A percentile compares a stretch with the other conserved stretches of the same genome.
Conservation (phyloP, 306 rosid species). For the Morella rubra region DNA sequence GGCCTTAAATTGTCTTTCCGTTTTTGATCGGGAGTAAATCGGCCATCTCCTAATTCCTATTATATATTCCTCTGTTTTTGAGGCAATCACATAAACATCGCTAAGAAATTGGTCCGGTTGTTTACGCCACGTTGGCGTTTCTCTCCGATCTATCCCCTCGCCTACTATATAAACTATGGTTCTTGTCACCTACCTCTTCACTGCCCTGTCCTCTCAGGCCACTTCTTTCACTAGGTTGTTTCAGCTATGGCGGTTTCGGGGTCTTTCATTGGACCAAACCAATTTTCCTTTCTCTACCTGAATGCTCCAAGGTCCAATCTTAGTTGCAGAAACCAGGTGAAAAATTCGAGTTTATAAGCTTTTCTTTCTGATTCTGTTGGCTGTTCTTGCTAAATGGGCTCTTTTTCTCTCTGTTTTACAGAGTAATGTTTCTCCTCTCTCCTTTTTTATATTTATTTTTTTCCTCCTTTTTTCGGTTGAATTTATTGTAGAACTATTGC, state of each 20-base stretch:
- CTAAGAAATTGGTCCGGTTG: not conserved
- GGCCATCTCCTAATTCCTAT: too few relatives aligned
- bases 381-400: conserved; percentile 12
- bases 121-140: conserved; percentile 9
- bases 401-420: not conserved
- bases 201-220: conserved; percentile 1
- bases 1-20: too few relatives aligned
- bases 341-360: not conserved
- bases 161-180: conserved; percentile 24
- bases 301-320: conserved; percentile 29
- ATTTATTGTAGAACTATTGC: not conserved
- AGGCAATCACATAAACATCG: too few relatives aligned
- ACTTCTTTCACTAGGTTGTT: conserved; percentile 17
- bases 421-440: conserved; percentile 3
- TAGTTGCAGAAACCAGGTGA: conserved; percentile 55
- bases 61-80: too few relatives aligned
- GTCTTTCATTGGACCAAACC: conserved; percentile 41
- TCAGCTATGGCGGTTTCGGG: conserved; percentile 54
- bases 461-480: not conserved
- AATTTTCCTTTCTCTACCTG: conserved; percentile 30
- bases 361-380: conserved; percentile 3
- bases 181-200: conserved; percentile 15
- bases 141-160: not conserved
- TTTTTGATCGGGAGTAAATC: too few relatives aligned
- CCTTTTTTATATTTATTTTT: not conserved